These are phyloP conservation scores for Paramyrothecium sp. DNA, from an alignment of 2,329 filamentous ascomycete genomes.

Conservation along the genomic window DNA sequence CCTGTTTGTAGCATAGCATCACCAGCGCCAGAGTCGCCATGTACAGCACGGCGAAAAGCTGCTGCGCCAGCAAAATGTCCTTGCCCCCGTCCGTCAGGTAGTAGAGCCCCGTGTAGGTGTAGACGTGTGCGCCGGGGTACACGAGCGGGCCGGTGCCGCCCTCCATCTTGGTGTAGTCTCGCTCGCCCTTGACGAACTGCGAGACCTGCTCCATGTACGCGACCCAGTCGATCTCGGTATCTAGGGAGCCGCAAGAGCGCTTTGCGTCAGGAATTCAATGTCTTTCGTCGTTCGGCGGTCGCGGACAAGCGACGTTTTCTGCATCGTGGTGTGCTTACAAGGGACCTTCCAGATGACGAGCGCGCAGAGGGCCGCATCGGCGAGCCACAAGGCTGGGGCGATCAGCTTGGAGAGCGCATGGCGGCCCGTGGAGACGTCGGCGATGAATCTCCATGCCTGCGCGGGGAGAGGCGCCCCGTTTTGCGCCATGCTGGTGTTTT, in stretches of 20 bases:
- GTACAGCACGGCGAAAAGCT: constrained; percentile 79
- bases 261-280: too few species aligned
- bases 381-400: constrained; percentile 62
- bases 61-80: constrained; percentile 78
- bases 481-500: constrained; percentile 21
- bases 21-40: constrained; percentile 72
- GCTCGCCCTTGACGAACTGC: constrained; percentile 78
- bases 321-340: constrained; percentile 55
- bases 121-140: constrained; percentile 92
- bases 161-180: constrained; percentile 81
- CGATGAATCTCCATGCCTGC: constrained; percentile 26
- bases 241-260: constrained; percentile 32
- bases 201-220: constrained; percentile 94
- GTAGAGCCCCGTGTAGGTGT: constrained; percentile 82
- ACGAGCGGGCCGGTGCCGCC: constrained; percentile 91
- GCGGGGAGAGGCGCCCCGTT: constrained; percentile 17
- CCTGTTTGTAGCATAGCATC: constrained; percentile 76
- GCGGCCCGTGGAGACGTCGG: constrained; percentile 46
- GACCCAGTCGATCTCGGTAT: constrained; percentile 97
- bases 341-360: constrained; percentile 79
- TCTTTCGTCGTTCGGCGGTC: constrained; percentile 3
- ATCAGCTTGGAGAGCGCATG: constrained; percentile 49
- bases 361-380: constrained; percentile 70
- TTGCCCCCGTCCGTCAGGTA: constrained; percentile 71
- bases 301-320: background rate